phyloP scores from a whole-genome alignment of 2,329 filamentous ascomycete species.

The Arthrobotrys megalospora region DNA sequence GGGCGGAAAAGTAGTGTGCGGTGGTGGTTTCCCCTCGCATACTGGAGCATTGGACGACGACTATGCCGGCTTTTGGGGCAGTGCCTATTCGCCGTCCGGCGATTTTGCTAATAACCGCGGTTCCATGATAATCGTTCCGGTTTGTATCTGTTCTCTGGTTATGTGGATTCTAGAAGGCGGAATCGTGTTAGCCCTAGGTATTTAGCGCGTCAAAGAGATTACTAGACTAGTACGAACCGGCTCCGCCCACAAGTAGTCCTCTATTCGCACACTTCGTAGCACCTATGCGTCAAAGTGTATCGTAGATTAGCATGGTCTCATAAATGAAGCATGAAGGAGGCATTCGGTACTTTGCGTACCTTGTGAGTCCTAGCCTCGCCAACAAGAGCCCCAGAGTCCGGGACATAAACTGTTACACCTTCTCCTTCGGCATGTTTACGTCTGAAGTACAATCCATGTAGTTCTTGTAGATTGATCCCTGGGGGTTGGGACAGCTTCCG shows the following conservation, averaged over 20 bases:
- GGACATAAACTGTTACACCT: conserved; percentile 3
- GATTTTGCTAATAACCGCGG: conserved; percentile 12
- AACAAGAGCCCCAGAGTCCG: conserved; percentile 8
- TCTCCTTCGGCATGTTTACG: not conserved
- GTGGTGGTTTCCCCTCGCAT: not conserved
- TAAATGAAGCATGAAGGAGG: too few relatives aligned
- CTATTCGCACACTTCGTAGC: not conserved
- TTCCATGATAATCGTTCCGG: conserved; percentile 1
- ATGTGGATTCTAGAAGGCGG: not conserved
- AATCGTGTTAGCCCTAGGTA: too few relatives aligned
- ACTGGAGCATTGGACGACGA: not conserved
- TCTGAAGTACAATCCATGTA: conserved; percentile 10
- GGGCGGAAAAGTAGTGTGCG: conserved; percentile 8
- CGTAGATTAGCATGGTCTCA: not conserved
- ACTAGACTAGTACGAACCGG: not conserved
- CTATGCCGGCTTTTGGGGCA: conserved; percentile 2
- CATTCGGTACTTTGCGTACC: not conserved
- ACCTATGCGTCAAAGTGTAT: not conserved
- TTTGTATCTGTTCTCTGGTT: not conserved
- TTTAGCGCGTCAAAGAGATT: too few relatives aligned
- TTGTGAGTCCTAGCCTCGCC: not conserved
- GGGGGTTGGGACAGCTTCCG: conserved; percentile 11
- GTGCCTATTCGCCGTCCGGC: conserved; percentile 25
- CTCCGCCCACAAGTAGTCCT: conserved; percentile 8
- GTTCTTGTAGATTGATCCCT: not conserved